Evolutionary conservation across 2,329 filamentous ascomycete genomes (phyloP), one percentile per base, ranked within the genome.

Genomic region (Aspergillus fischeri): DNA sequence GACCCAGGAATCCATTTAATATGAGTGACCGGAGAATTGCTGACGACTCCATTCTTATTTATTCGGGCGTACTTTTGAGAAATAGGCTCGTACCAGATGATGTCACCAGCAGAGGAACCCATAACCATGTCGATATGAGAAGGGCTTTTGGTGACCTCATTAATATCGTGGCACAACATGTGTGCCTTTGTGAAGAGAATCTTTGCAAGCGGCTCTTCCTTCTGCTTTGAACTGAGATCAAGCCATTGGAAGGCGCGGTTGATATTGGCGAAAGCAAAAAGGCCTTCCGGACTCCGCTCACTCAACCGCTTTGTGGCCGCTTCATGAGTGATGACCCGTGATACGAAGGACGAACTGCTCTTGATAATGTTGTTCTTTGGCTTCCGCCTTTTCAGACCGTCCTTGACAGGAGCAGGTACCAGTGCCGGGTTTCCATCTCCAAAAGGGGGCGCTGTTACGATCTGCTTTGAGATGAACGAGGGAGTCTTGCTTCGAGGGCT

Each of bases 341-440:
- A 97, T 29, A 99, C 94, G 70, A 97, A 99, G 0, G 93, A 96
- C 9, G 94, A 99, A 74, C 96, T 97, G 77, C 92, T 97, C 80
- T 99, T 99, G 53, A 93, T 87, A 73, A 99, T 94, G 73, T 95
- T 97, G 76, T 93, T 97, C 81, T 97, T 99, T 2, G 94, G 94
- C 74, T 99, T 99, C 69, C 88, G 85, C 71, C 86, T 84, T 80
- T 97, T 97, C 25, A 79, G 71, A 9, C 78, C 78, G 44, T 84
- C 82, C 67, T 92, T 90, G 68, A 91, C 80, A 52, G 83, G 81
- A 20, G 81, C 80, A 3, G 85, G 71, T 10, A 82, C 79, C 29
- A 97, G 80, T 27, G 90, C 82, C 6, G 87, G 83, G 70, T 96
- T 97, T 53, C 90, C 89, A 67, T 94, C 90, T 7, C 93, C 93